phyloP scores from a whole-genome alignment of 331 rosid genomes.

The Malus hybrid region DNA sequence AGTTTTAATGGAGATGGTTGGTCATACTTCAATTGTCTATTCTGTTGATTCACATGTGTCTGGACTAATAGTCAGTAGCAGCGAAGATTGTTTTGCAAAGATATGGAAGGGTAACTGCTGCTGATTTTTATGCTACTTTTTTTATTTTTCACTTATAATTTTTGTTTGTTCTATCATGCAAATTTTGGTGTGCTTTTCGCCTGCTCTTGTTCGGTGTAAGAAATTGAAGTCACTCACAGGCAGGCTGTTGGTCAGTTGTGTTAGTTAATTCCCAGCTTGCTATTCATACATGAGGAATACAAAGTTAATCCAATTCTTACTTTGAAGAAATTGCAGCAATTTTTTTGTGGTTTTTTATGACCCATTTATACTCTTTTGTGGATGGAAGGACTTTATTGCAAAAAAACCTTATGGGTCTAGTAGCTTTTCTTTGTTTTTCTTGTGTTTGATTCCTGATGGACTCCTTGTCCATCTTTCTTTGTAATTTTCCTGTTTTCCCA shows the following conservation, averaged over 20 bases:
- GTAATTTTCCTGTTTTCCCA: not conserved
- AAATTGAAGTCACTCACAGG: not conserved
- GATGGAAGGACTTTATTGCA: not conserved
- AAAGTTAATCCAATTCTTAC: not conserved
- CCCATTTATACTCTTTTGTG: not conserved
- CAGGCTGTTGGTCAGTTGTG: not conserved
- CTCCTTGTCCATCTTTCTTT: not conserved
- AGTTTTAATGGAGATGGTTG: conserved; percentile 87
- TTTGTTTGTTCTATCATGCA: not conserved
- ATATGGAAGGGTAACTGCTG: conserved; percentile 77
- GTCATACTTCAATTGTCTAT: conserved; percentile 84
- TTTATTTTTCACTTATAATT: not conserved
- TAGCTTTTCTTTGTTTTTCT: not conserved
- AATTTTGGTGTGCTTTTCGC: not conserved
- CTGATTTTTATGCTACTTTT: conserved; percentile 14
- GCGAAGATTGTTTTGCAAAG: conserved; percentile 86
- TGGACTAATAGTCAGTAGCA: conserved; percentile 80
- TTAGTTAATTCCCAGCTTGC: not conserved
- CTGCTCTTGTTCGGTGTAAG: not conserved
- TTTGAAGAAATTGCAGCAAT: not conserved
- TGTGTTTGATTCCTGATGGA: not conserved
- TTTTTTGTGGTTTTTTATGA: not conserved
- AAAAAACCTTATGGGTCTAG: not conserved
- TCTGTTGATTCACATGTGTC: conserved; percentile 88
- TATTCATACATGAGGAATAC: not conserved